These are phyloP conservation scores for Penicillium salamii DNA, from an alignment of 495 filamentous ascomycete genomes.

Conservation along the genomic window DNA sequence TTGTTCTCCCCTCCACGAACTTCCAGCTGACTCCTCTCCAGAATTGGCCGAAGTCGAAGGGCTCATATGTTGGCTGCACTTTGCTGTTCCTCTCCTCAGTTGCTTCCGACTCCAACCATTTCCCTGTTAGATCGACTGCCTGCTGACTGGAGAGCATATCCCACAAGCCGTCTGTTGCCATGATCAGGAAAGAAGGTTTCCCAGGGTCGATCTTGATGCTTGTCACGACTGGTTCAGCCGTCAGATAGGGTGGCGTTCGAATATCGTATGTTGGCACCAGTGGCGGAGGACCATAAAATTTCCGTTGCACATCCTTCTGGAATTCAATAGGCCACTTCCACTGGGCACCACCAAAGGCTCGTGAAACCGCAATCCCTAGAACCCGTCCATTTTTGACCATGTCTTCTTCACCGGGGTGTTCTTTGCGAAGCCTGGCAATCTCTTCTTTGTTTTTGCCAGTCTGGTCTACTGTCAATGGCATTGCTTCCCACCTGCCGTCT, in stretches of 20 bases:
- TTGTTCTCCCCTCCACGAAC: constrained; percentile 39
- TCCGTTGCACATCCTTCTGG: constrained; percentile 34
- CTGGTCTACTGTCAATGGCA: constrained; percentile 56
- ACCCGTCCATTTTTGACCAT: constrained; percentile 54
- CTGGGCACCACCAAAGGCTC: constrained; percentile 61
- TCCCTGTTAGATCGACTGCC: constrained; percentile 55
- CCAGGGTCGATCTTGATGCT: constrained; percentile 48
- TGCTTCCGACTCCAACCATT: constrained; percentile 47
- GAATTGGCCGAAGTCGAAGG: constrained; percentile 29
- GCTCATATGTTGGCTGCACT: constrained; percentile 17
- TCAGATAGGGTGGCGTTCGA: constrained; percentile 62
- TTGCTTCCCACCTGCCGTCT: constrained; percentile 45
- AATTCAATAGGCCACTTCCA: constrained; percentile 60
- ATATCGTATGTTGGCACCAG: constrained; percentile 34
- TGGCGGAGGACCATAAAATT: constrained; percentile 48
- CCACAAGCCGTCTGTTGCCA: constrained; percentile 67
- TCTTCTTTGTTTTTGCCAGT: constrained; percentile 55
- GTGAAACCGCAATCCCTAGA: constrained; percentile 53
- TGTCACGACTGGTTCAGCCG: constrained; percentile 61
- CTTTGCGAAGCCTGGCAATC: constrained; percentile 42
- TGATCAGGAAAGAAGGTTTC: constrained; percentile 56
- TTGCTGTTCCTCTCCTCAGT: constrained; percentile 5
- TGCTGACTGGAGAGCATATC: constrained; percentile 56
- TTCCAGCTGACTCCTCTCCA: constrained; percentile 13
- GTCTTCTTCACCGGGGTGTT: constrained; percentile 58